These are phyloP conservation scores for Saccharomyces jurei DNA, from an alignment of 805 yeast species.

Conservation along the genomic window DNA sequence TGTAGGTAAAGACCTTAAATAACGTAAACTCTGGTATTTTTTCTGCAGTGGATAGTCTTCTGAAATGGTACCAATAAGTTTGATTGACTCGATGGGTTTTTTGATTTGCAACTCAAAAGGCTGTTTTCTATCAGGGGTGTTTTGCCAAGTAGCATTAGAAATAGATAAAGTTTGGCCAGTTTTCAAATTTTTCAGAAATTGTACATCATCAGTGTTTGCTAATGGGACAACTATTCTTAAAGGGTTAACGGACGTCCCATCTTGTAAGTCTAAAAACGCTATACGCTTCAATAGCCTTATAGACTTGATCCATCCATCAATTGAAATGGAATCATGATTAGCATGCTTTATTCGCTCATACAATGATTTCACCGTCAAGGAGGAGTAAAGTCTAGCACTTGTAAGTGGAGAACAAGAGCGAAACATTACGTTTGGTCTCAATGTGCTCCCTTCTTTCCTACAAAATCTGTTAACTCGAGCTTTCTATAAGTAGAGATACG, in stretches of 20 bases:
- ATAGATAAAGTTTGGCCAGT: constrained; percentile 43
- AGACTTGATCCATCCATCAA: constrained; percentile 70
- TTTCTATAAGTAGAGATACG: neutral
- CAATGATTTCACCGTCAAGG: constrained; percentile 5
- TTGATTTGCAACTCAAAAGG: constrained; percentile 41
- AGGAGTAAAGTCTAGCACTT: constrained; percentile 22
- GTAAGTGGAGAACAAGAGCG: neutral
- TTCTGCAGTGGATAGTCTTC: constrained; percentile 76
- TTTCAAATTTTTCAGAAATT: constrained; percentile 25
- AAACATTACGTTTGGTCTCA: neutral
- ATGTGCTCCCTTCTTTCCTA: neutral
- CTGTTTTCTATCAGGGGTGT: constrained; percentile 36
- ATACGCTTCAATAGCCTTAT: constrained; percentile 66
- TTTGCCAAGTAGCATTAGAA: constrained; percentile 30
- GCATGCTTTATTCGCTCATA: constrained; percentile 3
- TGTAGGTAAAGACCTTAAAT: constrained; percentile 64
- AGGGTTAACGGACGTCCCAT: constrained; percentile 56
- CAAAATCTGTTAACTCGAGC: neutral
- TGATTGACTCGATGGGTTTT: constrained; percentile 30
- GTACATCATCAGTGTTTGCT: constrained; percentile 19
- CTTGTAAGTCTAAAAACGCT: constrained; percentile 71
- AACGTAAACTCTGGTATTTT: constrained; percentile 59
- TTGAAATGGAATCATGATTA: constrained; percentile 5
- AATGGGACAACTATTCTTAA: constrained; percentile 48
- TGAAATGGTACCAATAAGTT: constrained; percentile 53